A percentile compares a stretch with the other conserved stretches of the same genome.
Conservation (phyloP, 805 yeast genomes). For the Candida piceae region DNA sequence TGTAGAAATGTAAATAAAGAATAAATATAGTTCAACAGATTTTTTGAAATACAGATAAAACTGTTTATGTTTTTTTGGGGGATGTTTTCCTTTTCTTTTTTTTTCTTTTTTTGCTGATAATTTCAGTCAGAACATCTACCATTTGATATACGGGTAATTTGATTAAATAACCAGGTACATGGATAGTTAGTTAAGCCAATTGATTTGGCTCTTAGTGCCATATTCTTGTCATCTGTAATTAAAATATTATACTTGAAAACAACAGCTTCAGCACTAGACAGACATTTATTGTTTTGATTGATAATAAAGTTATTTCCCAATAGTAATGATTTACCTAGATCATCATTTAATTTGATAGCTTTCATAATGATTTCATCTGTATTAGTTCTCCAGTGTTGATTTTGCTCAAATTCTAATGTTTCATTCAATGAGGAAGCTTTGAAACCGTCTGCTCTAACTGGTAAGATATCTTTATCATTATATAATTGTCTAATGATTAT, state of each 20-base stretch:
- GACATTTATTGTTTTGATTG: slow-evolving; percentile 21
- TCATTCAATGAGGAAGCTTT: slow-evolving; percentile 65
- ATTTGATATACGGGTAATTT: slow-evolving; percentile 41
- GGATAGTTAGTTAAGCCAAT: slow-evolving; percentile 51
- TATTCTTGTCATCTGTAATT: slow-evolving; percentile 69
- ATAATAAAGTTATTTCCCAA: slow-evolving; percentile 22
- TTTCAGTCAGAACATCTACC: slow-evolving; percentile 48
- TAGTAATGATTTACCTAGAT: slow-evolving; percentile 24
- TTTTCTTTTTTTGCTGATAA: too few species aligned
- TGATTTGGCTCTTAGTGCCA: slow-evolving; percentile 61
- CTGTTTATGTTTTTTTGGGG: too few species aligned
- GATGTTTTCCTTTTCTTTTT: too few species aligned
- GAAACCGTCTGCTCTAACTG: slow-evolving; percentile 66
- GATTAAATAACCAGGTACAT: slow-evolving; percentile 56
- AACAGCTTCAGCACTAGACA: slow-evolving; percentile 33
- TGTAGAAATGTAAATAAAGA: too few species aligned
- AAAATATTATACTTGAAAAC: slow-evolving; percentile 53
- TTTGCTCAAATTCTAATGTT: slow-evolving; percentile 68
- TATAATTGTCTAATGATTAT: slow-evolving; percentile 66
- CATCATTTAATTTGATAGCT: slow-evolving; percentile 35
- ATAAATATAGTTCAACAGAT: too few species aligned
- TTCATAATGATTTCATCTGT: slow-evolving; percentile 66
- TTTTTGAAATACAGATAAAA: too few species aligned
- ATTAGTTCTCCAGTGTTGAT: slow-evolving; percentile 64
- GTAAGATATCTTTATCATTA: slow-evolving; percentile 47